phyloP scores from a whole-genome alignment of 805 yeast species.

The Ogataea methanolica region DNA sequence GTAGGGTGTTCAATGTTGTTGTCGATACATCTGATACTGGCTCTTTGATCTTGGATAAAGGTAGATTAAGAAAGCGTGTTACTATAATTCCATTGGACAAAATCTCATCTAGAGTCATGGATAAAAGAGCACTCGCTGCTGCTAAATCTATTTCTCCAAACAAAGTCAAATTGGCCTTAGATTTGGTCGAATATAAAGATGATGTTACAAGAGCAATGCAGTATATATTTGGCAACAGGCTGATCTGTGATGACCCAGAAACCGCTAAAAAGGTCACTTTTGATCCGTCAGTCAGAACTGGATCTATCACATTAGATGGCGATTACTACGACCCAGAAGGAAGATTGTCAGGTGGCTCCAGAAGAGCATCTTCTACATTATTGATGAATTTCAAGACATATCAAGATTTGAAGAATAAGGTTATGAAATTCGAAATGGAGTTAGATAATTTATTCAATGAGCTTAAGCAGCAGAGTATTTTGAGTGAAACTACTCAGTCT shows the following conservation, averaged over 20 bases:
- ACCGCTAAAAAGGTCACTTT: slow-evolving; percentile 88
- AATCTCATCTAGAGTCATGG: slow-evolving; percentile 57
- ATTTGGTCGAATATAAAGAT: slow-evolving; percentile 67
- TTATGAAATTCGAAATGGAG: slow-evolving; percentile 36
- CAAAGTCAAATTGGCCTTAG: slow-evolving; percentile 84
- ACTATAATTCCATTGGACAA: slow-evolving; percentile 91
- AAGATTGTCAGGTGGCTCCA: slow-evolving; percentile 91
- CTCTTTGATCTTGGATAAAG: slow-evolving; percentile 73
- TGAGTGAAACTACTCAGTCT: slow-evolving; percentile 46
- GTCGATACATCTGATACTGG: slow-evolving; percentile 87
- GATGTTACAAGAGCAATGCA: slow-evolving; percentile 81
- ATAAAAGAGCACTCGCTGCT: slow-evolving; percentile 44
- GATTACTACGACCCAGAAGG: slow-evolving; percentile 97
- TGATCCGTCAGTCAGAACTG: slow-evolving; percentile 71
- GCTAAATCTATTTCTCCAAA: slow-evolving; percentile 81
- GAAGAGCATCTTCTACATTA: slow-evolving; percentile 53
- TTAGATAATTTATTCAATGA: slow-evolving; percentile 36
- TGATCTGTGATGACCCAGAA: slow-evolving; percentile 81
- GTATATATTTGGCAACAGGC: slow-evolving; percentile 84
- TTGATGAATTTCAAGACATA: slow-evolving; percentile 63
- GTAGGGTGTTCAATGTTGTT: slow-evolving; percentile 80
- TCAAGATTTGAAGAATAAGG: slow-evolving; percentile 37
- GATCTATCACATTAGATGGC: slow-evolving; percentile 87
- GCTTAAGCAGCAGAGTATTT: slow-evolving; percentile 36
- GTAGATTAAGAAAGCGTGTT: slow-evolving; percentile 73